Conservation (phyloP, 176 grass and related monocot genomes). For the Aegilops speltoides region DNA sequence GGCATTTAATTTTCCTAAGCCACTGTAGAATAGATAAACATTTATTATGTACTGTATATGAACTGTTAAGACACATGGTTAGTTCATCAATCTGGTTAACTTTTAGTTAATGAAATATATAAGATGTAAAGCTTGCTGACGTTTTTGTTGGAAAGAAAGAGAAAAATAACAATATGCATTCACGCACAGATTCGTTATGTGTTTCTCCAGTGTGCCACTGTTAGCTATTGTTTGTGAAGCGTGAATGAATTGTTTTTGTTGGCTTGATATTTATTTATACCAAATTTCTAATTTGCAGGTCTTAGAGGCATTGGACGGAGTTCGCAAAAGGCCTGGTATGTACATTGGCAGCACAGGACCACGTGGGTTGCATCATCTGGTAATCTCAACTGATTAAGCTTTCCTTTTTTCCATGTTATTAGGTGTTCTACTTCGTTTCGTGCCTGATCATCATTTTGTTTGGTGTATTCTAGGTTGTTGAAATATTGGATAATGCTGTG, state of each 20-base stretch:
- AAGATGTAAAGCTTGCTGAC: neutral
- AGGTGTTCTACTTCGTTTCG: constrained; percentile 18
- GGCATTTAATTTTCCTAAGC: neutral
- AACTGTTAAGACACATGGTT: neutral
- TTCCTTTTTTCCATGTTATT: constrained; percentile 1
- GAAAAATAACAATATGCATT: neutral
- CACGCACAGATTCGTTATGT: neutral
- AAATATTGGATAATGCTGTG: constrained; percentile 97
- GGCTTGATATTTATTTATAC: constrained; percentile 25
- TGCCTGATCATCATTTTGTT: constrained; percentile 14
- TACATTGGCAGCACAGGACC: constrained; percentile 98
- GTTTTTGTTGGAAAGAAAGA: neutral
- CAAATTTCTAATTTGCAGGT: constrained; percentile 55
- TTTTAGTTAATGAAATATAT: neutral
- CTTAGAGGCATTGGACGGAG: constrained; percentile 92
- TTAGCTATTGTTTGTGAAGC: constrained; percentile 16
- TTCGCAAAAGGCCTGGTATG: constrained; percentile 97
- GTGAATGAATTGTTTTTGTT: neutral
- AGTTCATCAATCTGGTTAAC: neutral
- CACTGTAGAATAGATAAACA: neutral
- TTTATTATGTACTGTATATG: neutral
- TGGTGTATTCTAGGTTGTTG: constrained; percentile 56
- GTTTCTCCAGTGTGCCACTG: neutral
- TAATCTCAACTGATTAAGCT: constrained; percentile 33
- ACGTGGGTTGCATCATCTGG: constrained; percentile 95